Base-by-base conservation (phyloP, 345 rosid genomes). In the Eutrema yunnanense region DNA sequence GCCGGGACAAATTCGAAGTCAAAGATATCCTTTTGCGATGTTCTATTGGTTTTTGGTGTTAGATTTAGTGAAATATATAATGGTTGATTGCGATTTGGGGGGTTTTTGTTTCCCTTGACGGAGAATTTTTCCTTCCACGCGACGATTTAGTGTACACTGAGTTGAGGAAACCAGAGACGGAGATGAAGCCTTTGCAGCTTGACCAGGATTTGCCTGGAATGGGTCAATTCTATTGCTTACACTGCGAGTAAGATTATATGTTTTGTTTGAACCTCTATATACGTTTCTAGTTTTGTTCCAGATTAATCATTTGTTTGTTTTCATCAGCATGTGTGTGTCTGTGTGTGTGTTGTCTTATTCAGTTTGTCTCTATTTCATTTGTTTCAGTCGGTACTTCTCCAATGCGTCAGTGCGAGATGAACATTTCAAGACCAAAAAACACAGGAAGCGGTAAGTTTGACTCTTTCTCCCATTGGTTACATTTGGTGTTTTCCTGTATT, bases 131-230 rank as follows among this genome's bases (percentile, higher is more conserved):
- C 13, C 27, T 34, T 43, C 81, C 82, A 88, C 95, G 96, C 3
- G 97, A 90, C 57, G 99, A 92, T 55, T 90, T 88, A 49, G 93
- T 95, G 0, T 90, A 88, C 69, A 88, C 84, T 0, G 92, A 87
- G 81, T 71, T 95, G 78, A 84, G 89, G 59, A 92, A 88, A 82
- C 79, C 90, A 19, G 92, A 84, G 36, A 69, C 69, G 6, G 94
- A 73, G 78, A 71, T 76, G 34, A 81, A 80, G 75, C 79, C 81
- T 12, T 73, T 83, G 56, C 91, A 97, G 42, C 71, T 80, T 26
- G 96, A 92, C 51, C 95, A 90, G 68, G 97, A 96, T 62, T 86
- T 92, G 59, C 99, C 99, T 59, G 99, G 98, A 43, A 96, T 96
- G 99, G 99, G 98, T 3, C 99, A 96, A 65, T 87, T 79, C 80